Conservation (phyloP, 371 early-diverging fungal species). For the Amoeboradix gromovi region DNA sequence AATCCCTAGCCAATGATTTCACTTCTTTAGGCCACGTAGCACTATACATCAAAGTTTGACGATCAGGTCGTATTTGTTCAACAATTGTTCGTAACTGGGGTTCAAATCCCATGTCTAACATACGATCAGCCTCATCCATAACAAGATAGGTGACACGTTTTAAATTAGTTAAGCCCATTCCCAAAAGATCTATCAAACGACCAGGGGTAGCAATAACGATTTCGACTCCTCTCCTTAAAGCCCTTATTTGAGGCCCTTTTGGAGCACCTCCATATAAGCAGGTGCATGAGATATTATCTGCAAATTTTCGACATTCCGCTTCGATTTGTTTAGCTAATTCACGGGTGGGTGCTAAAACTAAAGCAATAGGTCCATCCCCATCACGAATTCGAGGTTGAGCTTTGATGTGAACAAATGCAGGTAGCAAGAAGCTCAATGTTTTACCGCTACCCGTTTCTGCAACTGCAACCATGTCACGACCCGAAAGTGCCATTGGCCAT, state of each 20-base stretch:
- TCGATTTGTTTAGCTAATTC: slow-evolving; percentile 84
- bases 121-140: slow-evolving; percentile 93
- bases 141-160: slow-evolving; percentile 89
- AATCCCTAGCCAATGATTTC: slow-evolving; percentile 64
- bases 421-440: slow-evolving; percentile 83
- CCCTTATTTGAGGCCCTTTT: slow-evolving; percentile 74
- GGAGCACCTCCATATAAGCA: slow-evolving; percentile 88
- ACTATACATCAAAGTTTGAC: slow-evolving; percentile 99
- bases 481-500: slow-evolving; percentile 95
- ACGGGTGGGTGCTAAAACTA: slow-evolving; percentile 73
- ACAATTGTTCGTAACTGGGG: slow-evolving; percentile 96
- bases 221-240: slow-evolving; percentile 68
- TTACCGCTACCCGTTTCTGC: slow-evolving; percentile 98
- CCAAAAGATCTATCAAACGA: slow-evolving; percentile 76
- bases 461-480: slow-evolving; percentile 89
- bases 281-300: slow-evolving; percentile 51
- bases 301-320: slow-evolving; percentile 69
- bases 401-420: slow-evolving; percentile 92
- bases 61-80: slow-evolving; percentile 83
- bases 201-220: slow-evolving; percentile 98
- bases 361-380: slow-evolving; percentile 88
- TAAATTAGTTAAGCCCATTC: slow-evolving; percentile 44
- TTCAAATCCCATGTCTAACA: slow-evolving; percentile 99
- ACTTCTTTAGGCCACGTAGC: slow-evolving; percentile 99
- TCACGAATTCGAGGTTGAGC: slow-evolving; percentile 70